Base-by-base conservation (phyloP, 306 rosid genomes). In the Rubus parviflorus region DNA sequence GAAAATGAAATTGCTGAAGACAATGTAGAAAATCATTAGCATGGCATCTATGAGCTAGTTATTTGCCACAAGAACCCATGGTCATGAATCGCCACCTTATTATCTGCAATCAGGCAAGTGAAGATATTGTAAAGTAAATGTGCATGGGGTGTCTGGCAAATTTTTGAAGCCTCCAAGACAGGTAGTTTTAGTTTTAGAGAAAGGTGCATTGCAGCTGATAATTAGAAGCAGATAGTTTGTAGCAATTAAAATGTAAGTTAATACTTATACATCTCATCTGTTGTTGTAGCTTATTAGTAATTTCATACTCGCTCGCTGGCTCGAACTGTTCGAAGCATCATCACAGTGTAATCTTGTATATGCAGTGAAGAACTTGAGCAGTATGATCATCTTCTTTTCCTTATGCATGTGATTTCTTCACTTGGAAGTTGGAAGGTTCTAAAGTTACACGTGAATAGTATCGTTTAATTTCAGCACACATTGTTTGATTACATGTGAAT, bases 1-100 rank as follows among this genome's bases (percentile, higher is more conserved):
- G 96, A 89, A 81, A 87, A 81, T 64, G 91, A 86, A 57, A 81
- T 75, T 69, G 37, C 67, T 4, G 84, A 85, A 84, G 91, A 83
- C 73, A 83, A 81, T 78, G 80, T 75, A 40, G 79, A 68, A 63
- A 72, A 72, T 79, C 87, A 77, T 48, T 83, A 88, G 82, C 14
- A 14, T 65, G 61, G 14, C 77, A 80, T 73, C 72, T 58, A 64
- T 58, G 70, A 80, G 76, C 41, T 15, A 54, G 15, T 41, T 30
- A 1, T 30, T 30, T 30, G 2, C 35, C 35, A 30, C 35, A 30
- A 30, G 35, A 30, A 30, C 66, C 71, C 65, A 25, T 68, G 74
- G 40, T 22, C 65, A 72, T 12, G 51, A 49, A 70, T 74, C 63
- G 38, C 82, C 58, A 60, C 75, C 70, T 43, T 19, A 48, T 72